A percentile compares a stretch with the other conserved stretches of the same genome.
These are phyloP conservation scores for Pestalotiopsis sp. DNA, from an alignment of 2,329 filamentous ascomycete genomes.

Conservation along the genomic window DNA sequence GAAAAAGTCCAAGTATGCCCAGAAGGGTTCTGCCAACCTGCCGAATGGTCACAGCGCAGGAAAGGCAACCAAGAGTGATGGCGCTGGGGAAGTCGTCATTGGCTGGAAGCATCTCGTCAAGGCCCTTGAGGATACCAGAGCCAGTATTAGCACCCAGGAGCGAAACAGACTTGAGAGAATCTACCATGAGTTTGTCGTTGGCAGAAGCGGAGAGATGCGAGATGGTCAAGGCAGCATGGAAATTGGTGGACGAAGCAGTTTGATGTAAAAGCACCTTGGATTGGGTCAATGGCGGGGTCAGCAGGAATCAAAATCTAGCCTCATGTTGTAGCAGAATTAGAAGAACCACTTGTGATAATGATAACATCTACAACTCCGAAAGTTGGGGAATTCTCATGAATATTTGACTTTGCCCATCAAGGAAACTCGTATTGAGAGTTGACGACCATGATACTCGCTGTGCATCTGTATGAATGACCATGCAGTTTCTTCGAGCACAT, in stretches of 20 bases:
- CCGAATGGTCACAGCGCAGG: conserved; percentile 27
- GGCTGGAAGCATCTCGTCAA: conserved; percentile 81
- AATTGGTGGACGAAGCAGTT: conserved; percentile 86
- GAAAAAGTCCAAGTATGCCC: conserved; percentile 60
- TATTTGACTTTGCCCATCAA: no score
- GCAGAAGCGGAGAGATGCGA: conserved; percentile 91
- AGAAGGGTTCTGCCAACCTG: conserved; percentile 30
- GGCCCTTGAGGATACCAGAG: conserved; percentile 74
- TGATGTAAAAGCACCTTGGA: conserved; percentile 67
- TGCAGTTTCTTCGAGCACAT: no score
- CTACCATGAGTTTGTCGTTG: conserved; percentile 90
- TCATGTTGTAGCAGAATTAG: no score
- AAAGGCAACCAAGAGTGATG: conserved; percentile 37
- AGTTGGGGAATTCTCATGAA: no score
- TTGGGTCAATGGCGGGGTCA: no score
- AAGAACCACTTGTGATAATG: no score
- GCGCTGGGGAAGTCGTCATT: conserved; percentile 73
- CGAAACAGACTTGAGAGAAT: conserved; percentile 74
- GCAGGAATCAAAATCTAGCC: no score
- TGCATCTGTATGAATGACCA: no score
- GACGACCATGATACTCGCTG: no score
- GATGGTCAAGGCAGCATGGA: conserved; percentile 91
- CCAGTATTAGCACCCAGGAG: conserved; percentile 83
- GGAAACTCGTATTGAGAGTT: no score
- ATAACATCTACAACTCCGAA: no score